These are phyloP conservation scores for Arthrobotrys musiformis DNA, from an alignment of 2,329 filamentous ascomycete species.

Conservation along the genomic window DNA sequence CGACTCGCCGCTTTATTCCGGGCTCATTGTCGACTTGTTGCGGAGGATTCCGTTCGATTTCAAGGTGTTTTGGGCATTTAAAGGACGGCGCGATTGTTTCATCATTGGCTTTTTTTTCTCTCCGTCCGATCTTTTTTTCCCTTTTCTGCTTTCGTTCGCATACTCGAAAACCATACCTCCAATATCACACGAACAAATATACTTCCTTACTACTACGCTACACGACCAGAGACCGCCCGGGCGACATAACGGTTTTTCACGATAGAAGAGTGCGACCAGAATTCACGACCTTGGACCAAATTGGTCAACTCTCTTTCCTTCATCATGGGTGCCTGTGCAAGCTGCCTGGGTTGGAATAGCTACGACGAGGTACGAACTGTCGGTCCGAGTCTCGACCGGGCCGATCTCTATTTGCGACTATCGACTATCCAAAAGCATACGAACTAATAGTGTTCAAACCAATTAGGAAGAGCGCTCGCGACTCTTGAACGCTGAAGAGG, in stretches of 20 bases:
- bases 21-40: constrained; percentile 25
- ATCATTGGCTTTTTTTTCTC: constrained; percentile 14
- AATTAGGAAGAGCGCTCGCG: constrained; percentile 54
- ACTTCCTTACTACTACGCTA: neutral
- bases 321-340: constrained; percentile 60
- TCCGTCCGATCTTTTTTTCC: neutral
- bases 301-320: constrained; percentile 20
- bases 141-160: neutral
- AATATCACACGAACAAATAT: constrained; percentile 2
- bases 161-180: neutral
- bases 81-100: constrained; percentile 5
- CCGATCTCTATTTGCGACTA: neutral
- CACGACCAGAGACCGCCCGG: neutral
- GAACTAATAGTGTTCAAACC: constrained; percentile 24
- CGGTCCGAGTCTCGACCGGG: neutral
- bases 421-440: neutral
- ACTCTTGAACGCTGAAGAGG: constrained; percentile 52
- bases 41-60: constrained; percentile 22
- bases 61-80: neutral
- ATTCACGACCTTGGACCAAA: neutral
- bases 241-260: constrained; percentile 45
- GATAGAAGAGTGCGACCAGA: constrained; percentile 24
- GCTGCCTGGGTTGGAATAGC: constrained; percentile 53
- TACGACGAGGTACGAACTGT: constrained; percentile 52
- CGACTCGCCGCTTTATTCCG: constrained; percentile 41